phyloP scores from a whole-genome alignment of 2,329 filamentous ascomycete species.

The Bimuria novae-zelandiae region DNA sequence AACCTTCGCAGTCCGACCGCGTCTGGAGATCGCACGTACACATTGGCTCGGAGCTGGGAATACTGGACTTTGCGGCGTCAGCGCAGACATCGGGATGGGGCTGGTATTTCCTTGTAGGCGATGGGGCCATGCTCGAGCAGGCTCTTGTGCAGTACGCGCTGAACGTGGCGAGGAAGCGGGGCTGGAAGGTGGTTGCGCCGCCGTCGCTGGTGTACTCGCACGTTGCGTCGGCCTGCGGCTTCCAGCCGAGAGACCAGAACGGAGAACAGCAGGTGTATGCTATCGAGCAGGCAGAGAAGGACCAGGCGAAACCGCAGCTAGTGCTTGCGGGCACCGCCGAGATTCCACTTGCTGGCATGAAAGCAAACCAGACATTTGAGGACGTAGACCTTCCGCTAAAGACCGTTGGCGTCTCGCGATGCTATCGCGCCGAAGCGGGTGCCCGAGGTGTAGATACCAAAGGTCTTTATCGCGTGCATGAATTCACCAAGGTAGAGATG shows the following conservation, averaged over 20 bases:
- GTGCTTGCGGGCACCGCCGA: slow-evolving; percentile 88
- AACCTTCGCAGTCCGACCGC: slow-evolving; percentile 44
- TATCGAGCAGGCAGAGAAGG: slow-evolving; percentile 68
- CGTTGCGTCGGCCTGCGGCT: slow-evolving; percentile 88
- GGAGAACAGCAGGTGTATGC: slow-evolving; percentile 92
- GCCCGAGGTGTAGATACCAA: slow-evolving; percentile 89
- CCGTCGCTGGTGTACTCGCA: slow-evolving; percentile 91
- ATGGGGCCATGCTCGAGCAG: slow-evolving; percentile 91
- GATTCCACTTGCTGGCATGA: slow-evolving; percentile 91
- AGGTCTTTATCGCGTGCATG: slow-evolving; percentile 93
- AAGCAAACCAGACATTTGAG: slow-evolving; percentile 72
- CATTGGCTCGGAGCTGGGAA: slow-evolving; percentile 81
- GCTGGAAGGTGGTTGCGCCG: slow-evolving; percentile 81
- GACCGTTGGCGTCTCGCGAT: slow-evolving; percentile 83
- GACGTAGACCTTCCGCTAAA: slow-evolving; percentile 73
- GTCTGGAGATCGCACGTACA: slow-evolving; percentile 78
- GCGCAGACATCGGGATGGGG: slow-evolving; percentile 90
- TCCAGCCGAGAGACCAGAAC: slow-evolving; percentile 87
- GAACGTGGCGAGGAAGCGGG: slow-evolving; percentile 69
- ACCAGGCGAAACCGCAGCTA: slow-evolving; percentile 67
- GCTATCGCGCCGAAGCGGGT: slow-evolving; percentile 93
- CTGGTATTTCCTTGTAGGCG: slow-evolving; percentile 95
- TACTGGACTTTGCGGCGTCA: slow-evolving; percentile 87
- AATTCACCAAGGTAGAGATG: slow-evolving; percentile 98
- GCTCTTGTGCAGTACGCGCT: slow-evolving; percentile 88